Base-by-base conservation (phyloP, 2,329 filamentous ascomycete species). In the Periglandula ipomoeae region DNA sequence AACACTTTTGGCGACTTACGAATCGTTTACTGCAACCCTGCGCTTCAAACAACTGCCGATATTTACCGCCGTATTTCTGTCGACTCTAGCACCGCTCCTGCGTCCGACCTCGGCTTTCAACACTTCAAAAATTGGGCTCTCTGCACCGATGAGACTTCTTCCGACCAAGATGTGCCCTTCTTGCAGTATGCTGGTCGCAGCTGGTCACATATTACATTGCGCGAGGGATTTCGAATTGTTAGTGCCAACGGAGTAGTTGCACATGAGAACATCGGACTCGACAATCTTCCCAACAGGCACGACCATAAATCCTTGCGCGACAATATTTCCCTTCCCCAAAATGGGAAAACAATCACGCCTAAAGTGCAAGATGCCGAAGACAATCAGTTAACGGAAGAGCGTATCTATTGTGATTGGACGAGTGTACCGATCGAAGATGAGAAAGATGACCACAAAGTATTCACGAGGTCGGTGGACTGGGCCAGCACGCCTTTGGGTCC, bases 391-490 rank as follows among this genome's bases (percentile, higher is more conserved):
- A 50, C 59, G 56, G 37, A 38, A 15, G 48, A 44, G 17, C 44
- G 44, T 4, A 27, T 50, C 11, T 47, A 44, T 17, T 44, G 44
- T 26, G 48, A 50, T 30, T 50, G 48, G 48, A 50, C 48, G 4
- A 47, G 48, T 41, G 48, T 46, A 17, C 44, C 44, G 6, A 26
- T 50, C 9, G 44, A 26, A 5, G 32, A 44, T 19, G 48, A 50
- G 40, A n/a, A 6, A 15, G 56, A 61, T 30, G 62, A 63, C 41
- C 61, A 61, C 23, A 61, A 63, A 42, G 60, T 67, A 20, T 65
- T 68, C 37, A 60, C 37, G 59, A 68, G 47, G 59, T 65, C 24
- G 53, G 58, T 74, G 15, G 66, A 76, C 54, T 78, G 75, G 75
- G 61, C 61, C 3, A 58, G 58, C 11, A 76, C 73, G 1, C 65